Evolutionary conservation across 495 filamentous ascomycete species (phyloP).

Genomic region (Penicillium malachiteum): DNA sequence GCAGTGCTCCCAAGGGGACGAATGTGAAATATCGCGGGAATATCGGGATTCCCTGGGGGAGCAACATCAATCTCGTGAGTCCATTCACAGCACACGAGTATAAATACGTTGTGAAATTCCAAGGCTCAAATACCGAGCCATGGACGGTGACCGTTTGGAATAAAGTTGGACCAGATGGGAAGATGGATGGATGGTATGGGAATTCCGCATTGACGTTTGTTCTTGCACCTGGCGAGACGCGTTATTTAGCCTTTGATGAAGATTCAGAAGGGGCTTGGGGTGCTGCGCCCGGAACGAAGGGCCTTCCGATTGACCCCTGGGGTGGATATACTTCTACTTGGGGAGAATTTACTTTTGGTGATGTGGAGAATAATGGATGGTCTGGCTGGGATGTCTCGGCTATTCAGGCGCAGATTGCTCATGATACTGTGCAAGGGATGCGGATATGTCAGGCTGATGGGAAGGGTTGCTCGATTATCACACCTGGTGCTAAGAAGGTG

Average conservation of each 20-base stretch:
- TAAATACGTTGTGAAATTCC: slow-evolving; percentile 50
- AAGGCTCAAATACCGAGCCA: slow-evolving; percentile 30
- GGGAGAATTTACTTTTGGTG: slow-evolving; percentile 47
- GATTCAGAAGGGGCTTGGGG: slow-evolving; percentile 45
- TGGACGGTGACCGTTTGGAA: slow-evolving; percentile 55
- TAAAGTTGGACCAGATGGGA: slow-evolving; percentile 46
- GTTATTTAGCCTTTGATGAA: slow-evolving; percentile 49
- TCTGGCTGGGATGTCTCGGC: slow-evolving; percentile 48
- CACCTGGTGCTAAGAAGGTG: slow-evolving; percentile 27
- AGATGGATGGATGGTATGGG: slow-evolving; percentile 46
- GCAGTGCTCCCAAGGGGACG: slow-evolving; percentile 23
- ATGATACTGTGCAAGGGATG: slow-evolving; percentile 37
- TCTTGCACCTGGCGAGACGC: slow-evolving; percentile 41
- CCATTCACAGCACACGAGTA: slow-evolving; percentile 33
- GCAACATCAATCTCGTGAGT: slow-evolving; percentile 50
- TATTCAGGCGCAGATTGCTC: slow-evolving; percentile 42
- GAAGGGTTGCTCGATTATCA: slow-evolving; percentile 35
- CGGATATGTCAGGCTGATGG: slow-evolving; percentile 33
- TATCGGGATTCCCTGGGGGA: slow-evolving; percentile 51
- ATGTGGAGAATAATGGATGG: slow-evolving; percentile 35
- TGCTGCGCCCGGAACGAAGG: slow-evolving; percentile 32
- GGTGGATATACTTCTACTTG: slow-evolving; percentile 46
- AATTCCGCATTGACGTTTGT: slow-evolving; percentile 42
- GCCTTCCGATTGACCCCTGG: slow-evolving; percentile 31
- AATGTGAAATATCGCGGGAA: slow-evolving; percentile 45